These are phyloP conservation scores for Aurinia saxatilis DNA, from an alignment of 345 rosid species.

Conservation along the genomic window DNA sequence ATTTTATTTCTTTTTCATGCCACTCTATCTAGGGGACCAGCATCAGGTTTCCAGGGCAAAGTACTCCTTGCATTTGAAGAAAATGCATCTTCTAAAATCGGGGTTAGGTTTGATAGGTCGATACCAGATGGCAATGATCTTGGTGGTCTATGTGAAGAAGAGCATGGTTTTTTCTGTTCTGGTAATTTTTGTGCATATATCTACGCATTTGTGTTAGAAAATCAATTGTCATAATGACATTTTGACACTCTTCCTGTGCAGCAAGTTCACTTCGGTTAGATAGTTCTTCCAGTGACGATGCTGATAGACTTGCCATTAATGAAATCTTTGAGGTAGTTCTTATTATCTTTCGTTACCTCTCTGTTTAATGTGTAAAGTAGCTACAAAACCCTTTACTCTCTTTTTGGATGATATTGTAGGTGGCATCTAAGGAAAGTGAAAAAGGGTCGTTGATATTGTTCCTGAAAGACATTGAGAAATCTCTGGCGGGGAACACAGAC, in stretches of 20 bases:
- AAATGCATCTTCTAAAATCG: constrained; percentile 75
- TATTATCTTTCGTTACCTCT: constrained; percentile 1
- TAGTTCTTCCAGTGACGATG: constrained; percentile 60
- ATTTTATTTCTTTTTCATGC: background rate
- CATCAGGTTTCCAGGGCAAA: constrained; percentile 69
- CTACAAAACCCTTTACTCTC: background rate
- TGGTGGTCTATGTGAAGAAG: constrained; percentile 86
- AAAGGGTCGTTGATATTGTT: constrained; percentile 62
- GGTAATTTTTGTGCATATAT: constrained; percentile 36
- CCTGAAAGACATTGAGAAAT: constrained; percentile 84
- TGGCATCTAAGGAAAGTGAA: constrained; percentile 60
- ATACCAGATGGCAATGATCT: constrained; percentile 84
- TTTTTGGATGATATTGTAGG: constrained; percentile 37
- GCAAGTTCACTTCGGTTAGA: constrained; percentile 83
- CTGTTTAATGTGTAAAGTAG: background rate
- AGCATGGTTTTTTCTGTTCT: constrained; percentile 82
- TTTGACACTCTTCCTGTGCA: constrained; percentile 25
- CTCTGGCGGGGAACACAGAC: constrained; percentile 63
- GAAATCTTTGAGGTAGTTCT: constrained; percentile 78
- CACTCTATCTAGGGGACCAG: constrained; percentile 56
- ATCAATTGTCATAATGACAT: background rate
- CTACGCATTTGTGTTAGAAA: background rate
- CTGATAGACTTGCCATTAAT: constrained; percentile 64
- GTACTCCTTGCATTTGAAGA: constrained; percentile 89
- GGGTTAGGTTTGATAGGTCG: constrained; percentile 84